These are phyloP conservation scores for Cutaneotrichosporon spelunceum DNA, from an alignment of 1,284 basidiomycete species.

Conservation along the genomic window DNA sequence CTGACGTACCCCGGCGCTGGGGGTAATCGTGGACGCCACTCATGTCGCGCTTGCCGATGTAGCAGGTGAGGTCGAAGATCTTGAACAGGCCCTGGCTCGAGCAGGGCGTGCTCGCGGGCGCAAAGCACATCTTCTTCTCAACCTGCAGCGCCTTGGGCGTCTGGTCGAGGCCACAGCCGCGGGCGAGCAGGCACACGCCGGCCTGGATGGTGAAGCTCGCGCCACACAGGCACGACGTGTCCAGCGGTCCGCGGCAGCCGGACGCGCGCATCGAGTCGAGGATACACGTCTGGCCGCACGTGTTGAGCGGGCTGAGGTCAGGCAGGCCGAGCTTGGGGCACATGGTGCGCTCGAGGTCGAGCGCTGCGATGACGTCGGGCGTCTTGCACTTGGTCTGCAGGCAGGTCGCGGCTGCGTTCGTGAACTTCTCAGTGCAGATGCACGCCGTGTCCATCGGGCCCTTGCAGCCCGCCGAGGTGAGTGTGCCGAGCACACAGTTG, in stretches of 20 bases:
- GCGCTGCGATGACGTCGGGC: not conserved
- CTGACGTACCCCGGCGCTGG: not conserved
- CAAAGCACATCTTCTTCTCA: constrained; percentile 6
- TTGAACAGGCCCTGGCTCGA: not conserved
- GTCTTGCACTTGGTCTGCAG: not conserved
- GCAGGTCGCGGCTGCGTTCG: not conserved
- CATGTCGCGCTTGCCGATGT: not conserved
- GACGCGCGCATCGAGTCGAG: not conserved
- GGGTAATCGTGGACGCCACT: not conserved
- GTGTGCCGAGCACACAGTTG: constrained; percentile 6
- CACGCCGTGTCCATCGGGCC: constrained; percentile 13
- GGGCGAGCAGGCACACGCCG: not conserved
- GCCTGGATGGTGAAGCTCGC: not conserved
- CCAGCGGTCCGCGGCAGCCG: constrained; percentile 4
- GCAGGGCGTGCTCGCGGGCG: not conserved
- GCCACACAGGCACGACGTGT: constrained; percentile 11
- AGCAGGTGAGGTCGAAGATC: not conserved
- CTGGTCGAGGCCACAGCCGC: not conserved
- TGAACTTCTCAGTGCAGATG: constrained; percentile 3
- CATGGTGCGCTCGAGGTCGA: not conserved
- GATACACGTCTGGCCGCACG: not conserved
- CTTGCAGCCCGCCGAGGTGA: constrained; percentile 9
- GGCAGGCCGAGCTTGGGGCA: not conserved
- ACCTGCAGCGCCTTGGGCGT: not conserved
- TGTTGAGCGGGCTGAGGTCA: constrained; percentile 5